phyloP scores from a whole-genome alignment of 805 yeast species.

The Kluyveromyces aestuarii region DNA sequence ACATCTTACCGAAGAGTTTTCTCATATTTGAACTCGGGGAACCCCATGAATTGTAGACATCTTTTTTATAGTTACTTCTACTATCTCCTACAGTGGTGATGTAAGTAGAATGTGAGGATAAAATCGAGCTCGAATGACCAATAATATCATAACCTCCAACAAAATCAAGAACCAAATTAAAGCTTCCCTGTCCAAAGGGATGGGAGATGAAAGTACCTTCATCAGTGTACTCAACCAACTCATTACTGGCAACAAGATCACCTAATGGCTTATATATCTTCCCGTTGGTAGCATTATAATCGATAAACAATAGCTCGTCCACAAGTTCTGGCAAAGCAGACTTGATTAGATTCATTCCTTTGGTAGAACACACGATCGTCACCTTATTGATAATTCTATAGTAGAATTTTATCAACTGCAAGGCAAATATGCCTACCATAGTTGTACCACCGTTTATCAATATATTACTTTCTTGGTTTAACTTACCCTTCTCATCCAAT shows the following conservation, averaged over 20 bases:
- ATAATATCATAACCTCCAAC: slow-evolving; percentile 57
- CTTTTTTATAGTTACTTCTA: slow-evolving; percentile 32
- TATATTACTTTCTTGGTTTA: slow-evolving; percentile 38
- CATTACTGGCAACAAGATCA: slow-evolving; percentile 26
- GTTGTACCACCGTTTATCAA: slow-evolving; percentile 73
- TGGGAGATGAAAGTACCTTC: slow-evolving; percentile 18
- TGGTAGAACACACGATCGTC: slow-evolving; percentile 49
- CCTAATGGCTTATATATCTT: slow-evolving; percentile 25
- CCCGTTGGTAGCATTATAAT: slow-evolving; percentile 22
- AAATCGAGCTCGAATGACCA: slow-evolving; percentile 31
- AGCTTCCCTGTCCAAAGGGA: slow-evolving; percentile 35
- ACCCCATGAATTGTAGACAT: slow-evolving; percentile 30
- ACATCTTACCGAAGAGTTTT: slow-evolving; percentile 26
- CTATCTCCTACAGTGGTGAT: slow-evolving; percentile 58
- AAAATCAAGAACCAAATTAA: slow-evolving; percentile 60
- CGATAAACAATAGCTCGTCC: slow-evolving; percentile 31
- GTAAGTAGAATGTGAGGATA: slow-evolving; percentile 44
- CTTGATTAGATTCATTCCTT: slow-evolving; percentile 37
- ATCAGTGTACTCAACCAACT: slow-evolving; percentile 26
- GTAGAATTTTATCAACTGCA: slow-evolving; percentile 48
- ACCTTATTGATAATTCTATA: slow-evolving; percentile 41
- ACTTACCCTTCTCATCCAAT: slow-evolving; percentile 15
- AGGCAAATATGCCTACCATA: slow-evolving; percentile 54
- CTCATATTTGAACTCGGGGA: slow-evolving; percentile 30
- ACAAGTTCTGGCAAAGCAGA: slow-evolving; percentile 32